These are phyloP conservation scores for Saccharomycopsis fodiens DNA, from an alignment of 805 yeast species.

Conservation along the genomic window DNA sequence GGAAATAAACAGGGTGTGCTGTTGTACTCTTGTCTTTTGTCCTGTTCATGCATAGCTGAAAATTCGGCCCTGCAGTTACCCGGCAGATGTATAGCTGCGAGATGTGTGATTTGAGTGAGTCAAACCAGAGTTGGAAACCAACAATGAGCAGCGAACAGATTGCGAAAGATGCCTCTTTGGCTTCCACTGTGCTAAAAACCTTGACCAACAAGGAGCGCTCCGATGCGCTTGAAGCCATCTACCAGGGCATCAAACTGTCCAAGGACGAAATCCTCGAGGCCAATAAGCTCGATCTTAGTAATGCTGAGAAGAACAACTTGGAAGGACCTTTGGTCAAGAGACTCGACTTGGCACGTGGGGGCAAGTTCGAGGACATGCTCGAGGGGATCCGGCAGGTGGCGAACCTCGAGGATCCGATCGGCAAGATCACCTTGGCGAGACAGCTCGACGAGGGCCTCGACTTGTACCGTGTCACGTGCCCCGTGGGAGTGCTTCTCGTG, in stretches of 20 bases:
- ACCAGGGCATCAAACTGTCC: constrained; percentile 52
- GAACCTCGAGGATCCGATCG: constrained; percentile 82
- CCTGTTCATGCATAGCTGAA: too few relatives aligned
- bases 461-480: constrained; percentile 78
- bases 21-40: too few relatives aligned
- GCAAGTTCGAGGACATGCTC: constrained; percentile 87
- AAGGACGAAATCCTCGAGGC: constrained; percentile 64
- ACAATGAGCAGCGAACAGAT: constrained; percentile 31
- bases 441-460: constrained; percentile 86
- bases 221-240: constrained; percentile 60
- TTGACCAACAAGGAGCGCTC: constrained; percentile 68
- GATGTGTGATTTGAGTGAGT: too few relatives aligned
- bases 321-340: constrained; percentile 73
- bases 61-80: too few relatives aligned
- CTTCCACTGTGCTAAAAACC: constrained; percentile 79
- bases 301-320: constrained; percentile 54
- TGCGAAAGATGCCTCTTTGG: constrained; percentile 73
- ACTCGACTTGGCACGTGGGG: constrained; percentile 72
- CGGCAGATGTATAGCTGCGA: too few relatives aligned
- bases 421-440: constrained; percentile 76
- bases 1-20: too few relatives aligned
- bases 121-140: too few relatives aligned
- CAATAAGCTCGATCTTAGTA: constrained; percentile 65
- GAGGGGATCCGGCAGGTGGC: constrained; percentile 94
- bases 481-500: constrained; percentile 87